Evolutionary conservation across 192 early-diverging fungal genomes (phyloP).

Genomic region (Coemansia sp.): DNA sequence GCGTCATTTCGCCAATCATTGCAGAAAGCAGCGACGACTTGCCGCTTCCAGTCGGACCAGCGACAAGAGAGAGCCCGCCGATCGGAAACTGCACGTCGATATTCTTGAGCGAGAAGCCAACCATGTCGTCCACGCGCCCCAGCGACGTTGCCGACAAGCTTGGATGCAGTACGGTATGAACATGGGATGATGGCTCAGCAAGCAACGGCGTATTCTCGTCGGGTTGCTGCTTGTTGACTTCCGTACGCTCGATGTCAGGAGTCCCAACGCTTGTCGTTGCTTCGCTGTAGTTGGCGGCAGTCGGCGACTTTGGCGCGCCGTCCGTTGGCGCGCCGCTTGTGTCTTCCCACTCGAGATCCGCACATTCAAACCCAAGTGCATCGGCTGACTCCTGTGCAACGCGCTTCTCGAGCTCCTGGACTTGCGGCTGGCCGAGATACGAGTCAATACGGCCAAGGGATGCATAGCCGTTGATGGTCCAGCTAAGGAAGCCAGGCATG

Average conservation of each 20-base stretch:
- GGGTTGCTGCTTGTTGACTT: background rate
- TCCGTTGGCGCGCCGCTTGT: conserved; percentile 7
- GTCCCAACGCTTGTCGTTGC: conserved; percentile 9
- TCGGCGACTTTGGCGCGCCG: conserved; percentile 13
- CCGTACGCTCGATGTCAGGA: background rate
- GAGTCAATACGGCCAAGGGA: conserved; percentile 68
- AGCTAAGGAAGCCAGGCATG: conserved; percentile 62
- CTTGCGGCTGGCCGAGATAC: conserved; percentile 76
- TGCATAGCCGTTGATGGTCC: conserved; percentile 63
- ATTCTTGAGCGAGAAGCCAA: conserved; percentile 61
- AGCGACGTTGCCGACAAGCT: background rate
- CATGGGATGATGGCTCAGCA: background rate
- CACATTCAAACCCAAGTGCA: conserved; percentile 32
- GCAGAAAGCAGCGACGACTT: conserved; percentile 81
- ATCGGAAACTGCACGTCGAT: conserved; percentile 69
- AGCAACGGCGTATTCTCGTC: conserved; percentile 19
- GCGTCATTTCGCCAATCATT: conserved; percentile 78
- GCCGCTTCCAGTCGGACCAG: conserved; percentile 88
- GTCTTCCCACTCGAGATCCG: conserved; percentile 42
- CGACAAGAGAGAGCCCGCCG: conserved; percentile 72
- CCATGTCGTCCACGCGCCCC: background rate
- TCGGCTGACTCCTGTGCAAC: conserved; percentile 9
- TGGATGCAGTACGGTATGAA: background rate
- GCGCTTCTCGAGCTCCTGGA: conserved; percentile 56
- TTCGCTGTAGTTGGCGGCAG: background rate